A percentile compares a stretch with the other conserved stretches of the same genome.
Conservation (phyloP, 352 stramenopile species). For the Phytophthora aleatoria region DNA sequence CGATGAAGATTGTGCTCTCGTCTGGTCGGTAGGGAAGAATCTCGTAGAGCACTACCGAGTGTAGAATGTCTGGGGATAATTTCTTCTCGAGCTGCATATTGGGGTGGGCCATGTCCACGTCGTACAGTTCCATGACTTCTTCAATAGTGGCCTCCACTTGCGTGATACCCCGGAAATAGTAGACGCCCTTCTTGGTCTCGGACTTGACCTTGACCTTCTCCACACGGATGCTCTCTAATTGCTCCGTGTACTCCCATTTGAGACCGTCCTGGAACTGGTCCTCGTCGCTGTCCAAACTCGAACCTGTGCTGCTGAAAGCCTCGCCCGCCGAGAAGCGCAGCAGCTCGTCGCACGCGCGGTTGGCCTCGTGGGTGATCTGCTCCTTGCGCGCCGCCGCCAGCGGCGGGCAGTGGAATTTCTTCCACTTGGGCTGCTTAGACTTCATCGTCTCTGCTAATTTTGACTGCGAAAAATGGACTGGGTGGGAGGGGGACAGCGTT, state of each 20-base stretch:
- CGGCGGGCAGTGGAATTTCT: constrained; percentile 80
- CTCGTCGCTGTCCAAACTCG: constrained; percentile 30
- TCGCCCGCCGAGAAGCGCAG: constrained; percentile 74
- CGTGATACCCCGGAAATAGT: constrained; percentile 77
- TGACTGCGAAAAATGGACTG: not conserved
- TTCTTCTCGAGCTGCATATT: constrained; percentile 82
- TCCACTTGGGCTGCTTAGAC: constrained; percentile 65
- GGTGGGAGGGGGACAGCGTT: not conserved
- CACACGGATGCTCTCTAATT: constrained; percentile 70
- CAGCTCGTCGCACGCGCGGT: constrained; percentile 78
- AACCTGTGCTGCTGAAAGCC: constrained; percentile 42
- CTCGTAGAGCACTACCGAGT: constrained; percentile 83
- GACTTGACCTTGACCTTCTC: constrained; percentile 79
- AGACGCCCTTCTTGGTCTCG: constrained; percentile 61
- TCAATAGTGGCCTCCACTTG: constrained; percentile 68
- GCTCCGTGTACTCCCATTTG: constrained; percentile 76
- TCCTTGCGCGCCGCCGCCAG: constrained; percentile 59
- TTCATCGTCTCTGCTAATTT: constrained; percentile 29
- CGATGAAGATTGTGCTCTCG: constrained; percentile 69
- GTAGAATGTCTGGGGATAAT: constrained; percentile 70
- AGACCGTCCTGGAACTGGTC: constrained; percentile 53
- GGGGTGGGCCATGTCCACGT: constrained; percentile 71
- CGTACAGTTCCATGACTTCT: constrained; percentile 76
- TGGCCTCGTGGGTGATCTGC: constrained; percentile 76
- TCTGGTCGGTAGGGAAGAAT: constrained; percentile 59